phyloP scores from a whole-genome alignment of 805 yeast genomes.

The Diddensiella caesifluorescens region DNA sequence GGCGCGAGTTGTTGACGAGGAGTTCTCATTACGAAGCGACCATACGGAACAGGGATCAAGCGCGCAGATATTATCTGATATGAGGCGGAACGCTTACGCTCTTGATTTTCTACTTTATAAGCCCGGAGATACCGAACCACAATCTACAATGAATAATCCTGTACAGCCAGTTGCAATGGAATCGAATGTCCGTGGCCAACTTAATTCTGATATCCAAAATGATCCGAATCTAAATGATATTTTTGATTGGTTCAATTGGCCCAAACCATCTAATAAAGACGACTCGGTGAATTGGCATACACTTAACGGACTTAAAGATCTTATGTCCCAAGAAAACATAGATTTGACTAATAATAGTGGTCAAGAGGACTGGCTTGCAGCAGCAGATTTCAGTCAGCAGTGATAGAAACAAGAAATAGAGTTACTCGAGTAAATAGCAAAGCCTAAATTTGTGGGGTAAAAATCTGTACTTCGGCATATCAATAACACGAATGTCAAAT shows the following conservation, averaged over 20 bases:
- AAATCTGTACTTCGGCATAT: too few species aligned
- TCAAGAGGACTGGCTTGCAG: slow-evolving; percentile 11
- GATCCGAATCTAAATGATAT: too few species aligned
- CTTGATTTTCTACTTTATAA: slow-evolving; percentile 23
- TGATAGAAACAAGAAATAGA: too few species aligned
- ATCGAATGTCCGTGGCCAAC: too few species aligned
- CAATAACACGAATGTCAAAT: too few species aligned
- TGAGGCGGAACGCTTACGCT: slow-evolving; percentile 27
- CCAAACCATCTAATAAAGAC: slow-evolving; percentile 12
- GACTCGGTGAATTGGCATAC: slow-evolving; percentile 14
- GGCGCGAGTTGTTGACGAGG: slow-evolving; percentile 24
- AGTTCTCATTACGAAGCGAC: slow-evolving; percentile 17
- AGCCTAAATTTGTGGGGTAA: too few species aligned
- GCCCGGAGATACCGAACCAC: too few species aligned
- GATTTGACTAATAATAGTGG: slow-evolving; percentile 1
- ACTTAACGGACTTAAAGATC: slow-evolving; percentile 16
- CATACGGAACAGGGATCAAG: slow-evolving; percentile 4
- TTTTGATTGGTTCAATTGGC: slow-evolving; percentile 27
- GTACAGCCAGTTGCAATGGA: too few species aligned
- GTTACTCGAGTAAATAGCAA: too few species aligned
- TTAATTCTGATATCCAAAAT: too few species aligned
- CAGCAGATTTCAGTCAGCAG: slow-evolving; percentile 1
- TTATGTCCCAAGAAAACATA: slow-evolving; percentile 23
- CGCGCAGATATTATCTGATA: slow-evolving; percentile 24
- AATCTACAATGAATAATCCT: too few species aligned